Base-by-base conservation (phyloP, 257 asterid species). In the Schizonepeta tenuifolia region DNA sequence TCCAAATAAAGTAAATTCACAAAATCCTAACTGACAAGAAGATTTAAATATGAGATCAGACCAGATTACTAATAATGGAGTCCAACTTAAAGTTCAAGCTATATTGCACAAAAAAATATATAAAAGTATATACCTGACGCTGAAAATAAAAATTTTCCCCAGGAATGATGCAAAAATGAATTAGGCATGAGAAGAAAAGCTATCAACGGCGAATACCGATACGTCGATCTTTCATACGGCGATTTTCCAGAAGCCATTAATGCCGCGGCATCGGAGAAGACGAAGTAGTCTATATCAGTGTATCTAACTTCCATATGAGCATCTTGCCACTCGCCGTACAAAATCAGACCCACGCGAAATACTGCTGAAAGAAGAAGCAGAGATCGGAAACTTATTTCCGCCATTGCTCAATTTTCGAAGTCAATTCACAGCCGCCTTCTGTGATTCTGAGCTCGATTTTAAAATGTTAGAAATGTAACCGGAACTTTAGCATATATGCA, bases 251-350 rank as follows among this genome's bases (percentile, higher is more conserved):
- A 82, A 18, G 88, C 87, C 89, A 94, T 82, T 64, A 91, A 78
- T 44, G 86, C 50, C 5, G 99, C 96, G 62, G 98, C 99, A 73
- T 91, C 99, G 63, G 98, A 91, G 76, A 91, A 94, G 28, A 94
- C 99, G 38, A 86, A 84, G 72, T 94, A 94, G 84, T 94, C 99
- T 1, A 91, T 83, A 77, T 94, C 97, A 6, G 99, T 91, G 80
- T 91, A 91, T 67, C 97, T 83, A 73, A 94, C 99, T 79, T 89
- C 97, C 97, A 94, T 82, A 77, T 89, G 89, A 49, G 79, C 78
- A 71, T 94, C 99, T 82, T 94, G 99, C 98, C 98, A 91, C 82
- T 91, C 96, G 11, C 99, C 99, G 51, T 82, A 94, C 14, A 94
- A 62, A 44, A 94, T 84, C 67, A 89, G 72, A 60, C 87, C 50